These are phyloP conservation scores for Xylaria cubensis DNA, from an alignment of 495 filamentous ascomycete genomes.

Conservation along the genomic window DNA sequence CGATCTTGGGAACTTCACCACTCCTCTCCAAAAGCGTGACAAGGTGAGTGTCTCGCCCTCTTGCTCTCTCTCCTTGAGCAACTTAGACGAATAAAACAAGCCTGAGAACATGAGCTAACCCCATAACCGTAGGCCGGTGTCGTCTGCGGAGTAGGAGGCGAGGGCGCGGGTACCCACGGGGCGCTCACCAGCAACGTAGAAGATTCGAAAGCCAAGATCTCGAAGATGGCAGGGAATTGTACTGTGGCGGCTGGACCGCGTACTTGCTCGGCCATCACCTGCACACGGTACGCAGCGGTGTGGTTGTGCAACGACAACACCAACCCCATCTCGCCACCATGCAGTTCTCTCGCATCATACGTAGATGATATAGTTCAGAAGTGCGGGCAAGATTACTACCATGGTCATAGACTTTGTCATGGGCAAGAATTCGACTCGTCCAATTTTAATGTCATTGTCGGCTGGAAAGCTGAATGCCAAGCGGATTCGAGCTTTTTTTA, in stretches of 20 bases:
- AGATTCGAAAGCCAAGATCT: background rate
- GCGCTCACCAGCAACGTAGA: background rate
- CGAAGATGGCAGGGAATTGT: background rate
- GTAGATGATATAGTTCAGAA: conserved; percentile 10
- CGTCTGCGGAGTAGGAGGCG: conserved; percentile 15
- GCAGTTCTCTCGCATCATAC: conserved; percentile 11
- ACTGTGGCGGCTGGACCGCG: conserved; percentile 6
- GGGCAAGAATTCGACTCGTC: conserved; percentile 25
- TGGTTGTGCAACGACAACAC: conserved; percentile 31
- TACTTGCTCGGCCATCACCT: conserved; percentile 13
- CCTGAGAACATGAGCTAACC: background rate
- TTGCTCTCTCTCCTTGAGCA: too few species aligned
- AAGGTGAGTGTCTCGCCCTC: background rate
- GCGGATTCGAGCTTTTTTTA: too few species aligned
- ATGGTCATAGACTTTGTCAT: background rate
- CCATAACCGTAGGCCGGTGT: background rate
- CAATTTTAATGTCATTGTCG: conserved; percentile 23
- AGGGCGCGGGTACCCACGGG: background rate
- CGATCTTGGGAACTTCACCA: background rate
- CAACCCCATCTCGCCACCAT: background rate
- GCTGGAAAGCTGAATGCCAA: background rate
- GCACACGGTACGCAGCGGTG: conserved; percentile 12
- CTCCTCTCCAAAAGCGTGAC: background rate
- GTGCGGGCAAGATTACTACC: background rate
- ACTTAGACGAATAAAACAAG: background rate